Conservation (phyloP, 805 yeast species). For the Helenozyma baotianmanensis region DNA sequence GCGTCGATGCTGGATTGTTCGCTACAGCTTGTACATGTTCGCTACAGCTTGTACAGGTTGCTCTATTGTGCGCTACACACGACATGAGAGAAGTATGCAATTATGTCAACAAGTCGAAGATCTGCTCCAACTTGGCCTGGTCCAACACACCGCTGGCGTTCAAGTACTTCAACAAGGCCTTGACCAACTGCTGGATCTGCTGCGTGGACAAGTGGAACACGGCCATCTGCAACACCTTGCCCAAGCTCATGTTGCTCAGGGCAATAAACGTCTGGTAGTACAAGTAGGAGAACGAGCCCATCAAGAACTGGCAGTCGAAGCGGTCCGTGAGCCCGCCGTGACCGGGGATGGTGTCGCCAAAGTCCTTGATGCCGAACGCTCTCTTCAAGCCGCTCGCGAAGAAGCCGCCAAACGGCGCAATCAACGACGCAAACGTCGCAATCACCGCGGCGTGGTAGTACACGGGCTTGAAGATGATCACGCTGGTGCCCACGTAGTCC, state of each 20-base stretch:
- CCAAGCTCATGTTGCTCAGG: constrained; percentile 64
- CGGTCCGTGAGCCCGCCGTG: constrained; percentile 98
- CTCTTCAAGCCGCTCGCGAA: constrained; percentile 97
- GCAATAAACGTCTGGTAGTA: constrained; percentile 91
- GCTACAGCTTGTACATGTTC: too few relatives aligned
- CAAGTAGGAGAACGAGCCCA: constrained; percentile 93
- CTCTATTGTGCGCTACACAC: too few relatives aligned
- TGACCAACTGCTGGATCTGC: constrained; percentile 61
- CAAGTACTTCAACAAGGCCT: constrained; percentile 55
- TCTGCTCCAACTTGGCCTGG: constrained; percentile 23
- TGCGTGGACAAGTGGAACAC: constrained; percentile 62
- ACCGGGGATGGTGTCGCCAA: constrained; percentile 98
- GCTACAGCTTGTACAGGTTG: too few relatives aligned
- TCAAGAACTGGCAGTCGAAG: constrained; percentile 94
- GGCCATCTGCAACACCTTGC: constrained; percentile 69
- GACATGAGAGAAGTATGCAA: too few relatives aligned
- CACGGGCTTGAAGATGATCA: constrained; percentile 71
- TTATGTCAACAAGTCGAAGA: constrained; percentile 32
- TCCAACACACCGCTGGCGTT: constrained; percentile 26
- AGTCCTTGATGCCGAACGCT: constrained; percentile 93
- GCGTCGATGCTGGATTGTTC: too few relatives aligned
- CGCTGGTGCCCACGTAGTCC: constrained; percentile 40
- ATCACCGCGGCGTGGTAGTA: constrained; percentile 82
- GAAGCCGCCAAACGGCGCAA: constrained; percentile 98
- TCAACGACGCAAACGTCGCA: constrained; percentile 91